phyloP scores from a whole-genome alignment of 2,329 filamentous ascomycete species.

The Gnomoniopsis sp. region DNA sequence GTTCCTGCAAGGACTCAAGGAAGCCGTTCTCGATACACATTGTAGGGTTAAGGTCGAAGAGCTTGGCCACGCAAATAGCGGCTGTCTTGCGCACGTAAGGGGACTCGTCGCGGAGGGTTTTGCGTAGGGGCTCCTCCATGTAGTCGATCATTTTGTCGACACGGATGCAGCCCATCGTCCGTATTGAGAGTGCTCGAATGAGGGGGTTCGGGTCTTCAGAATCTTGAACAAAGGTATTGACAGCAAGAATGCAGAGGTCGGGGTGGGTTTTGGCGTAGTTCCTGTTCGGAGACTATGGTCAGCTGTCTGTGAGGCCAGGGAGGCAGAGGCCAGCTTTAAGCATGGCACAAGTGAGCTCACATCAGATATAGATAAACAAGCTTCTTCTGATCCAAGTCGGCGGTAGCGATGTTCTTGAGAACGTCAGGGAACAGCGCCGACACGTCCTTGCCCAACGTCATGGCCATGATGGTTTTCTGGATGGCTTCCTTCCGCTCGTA shows the following conservation, averaged over 20 bases:
- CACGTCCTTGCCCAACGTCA: constrained; percentile 98
- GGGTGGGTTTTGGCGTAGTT: constrained; percentile 99
- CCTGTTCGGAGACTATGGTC: constrained; percentile 46
- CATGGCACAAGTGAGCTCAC: constrained; percentile 45
- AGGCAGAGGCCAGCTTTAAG: constrained; percentile 9
- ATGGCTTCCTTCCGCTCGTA: constrained; percentile 99
- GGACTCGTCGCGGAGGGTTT: constrained; percentile 94
- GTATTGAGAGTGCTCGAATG: constrained; percentile 88
- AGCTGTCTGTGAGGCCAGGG: constrained; percentile 15
- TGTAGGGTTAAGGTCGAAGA: constrained; percentile 88
- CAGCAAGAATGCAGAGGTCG: constrained; percentile 95
- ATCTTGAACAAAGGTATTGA: constrained; percentile 99
- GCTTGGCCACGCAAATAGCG: constrained; percentile 94
- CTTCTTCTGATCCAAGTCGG: constrained; percentile 97
- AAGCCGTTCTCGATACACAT: constrained; percentile 98
- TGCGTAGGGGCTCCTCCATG: constrained; percentile 96
- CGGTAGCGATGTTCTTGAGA: constrained; percentile 96
- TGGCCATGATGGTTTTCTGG: constrained; percentile 99
- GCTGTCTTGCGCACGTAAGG: constrained; percentile 98
- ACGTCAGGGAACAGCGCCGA: constrained; percentile 96
- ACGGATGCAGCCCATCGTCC: constrained; percentile 97
- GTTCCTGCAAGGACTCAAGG: constrained; percentile 85
- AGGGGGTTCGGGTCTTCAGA: constrained; percentile 97
- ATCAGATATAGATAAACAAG: constrained; percentile 98
- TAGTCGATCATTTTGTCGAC: constrained; percentile 99